Percentiles rank a stretch among this genome's conserved stretches.
phyloP scores from a whole-genome alignment of 139 green algal genomes.

The Gonium pectorale region DNA sequence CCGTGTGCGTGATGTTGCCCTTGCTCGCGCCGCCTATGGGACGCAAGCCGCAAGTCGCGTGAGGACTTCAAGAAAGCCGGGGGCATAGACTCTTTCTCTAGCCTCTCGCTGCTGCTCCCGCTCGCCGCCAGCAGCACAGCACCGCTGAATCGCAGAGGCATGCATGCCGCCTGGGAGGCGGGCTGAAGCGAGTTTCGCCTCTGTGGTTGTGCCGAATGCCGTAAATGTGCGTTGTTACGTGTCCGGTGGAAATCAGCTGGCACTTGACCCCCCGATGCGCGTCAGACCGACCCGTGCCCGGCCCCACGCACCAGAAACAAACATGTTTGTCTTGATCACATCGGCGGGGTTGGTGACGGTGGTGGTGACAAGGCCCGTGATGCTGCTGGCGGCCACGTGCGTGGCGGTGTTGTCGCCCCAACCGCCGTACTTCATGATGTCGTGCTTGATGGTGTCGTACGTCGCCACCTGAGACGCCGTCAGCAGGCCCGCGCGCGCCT shows the following conservation, averaged over 20 bases:
- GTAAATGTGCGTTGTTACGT: not conserved
- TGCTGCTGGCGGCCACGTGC: slow-evolving; percentile 60
- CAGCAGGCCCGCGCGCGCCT: slow-evolving; percentile 53
- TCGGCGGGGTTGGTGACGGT: slow-evolving; percentile 80
- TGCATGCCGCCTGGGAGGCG: not conserved
- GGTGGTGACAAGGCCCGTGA: slow-evolving; percentile 77
- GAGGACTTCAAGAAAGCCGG: not conserved
- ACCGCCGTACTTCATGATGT: slow-evolving; percentile 45
- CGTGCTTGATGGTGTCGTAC: slow-evolving; percentile 72
- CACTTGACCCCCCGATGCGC: too few species aligned
- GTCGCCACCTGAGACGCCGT: slow-evolving; percentile 71
- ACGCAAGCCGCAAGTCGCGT: too few species aligned
- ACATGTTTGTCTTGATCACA: slow-evolving; percentile 77
- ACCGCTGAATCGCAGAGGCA: too few species aligned
- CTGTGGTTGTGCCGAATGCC: not conserved
- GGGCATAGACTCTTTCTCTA: too few species aligned
- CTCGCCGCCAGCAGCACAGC: too few species aligned
- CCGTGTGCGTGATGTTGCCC: slow-evolving; percentile 3
- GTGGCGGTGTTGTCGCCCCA: slow-evolving; percentile 55
- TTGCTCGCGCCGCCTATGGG: not conserved
- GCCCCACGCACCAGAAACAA: slow-evolving; percentile 58
- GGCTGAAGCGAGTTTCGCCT: not conserved
- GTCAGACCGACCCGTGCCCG: not conserved
- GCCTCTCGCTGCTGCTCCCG: too few species aligned
- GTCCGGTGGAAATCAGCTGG: too few species aligned